Base-by-base conservation (phyloP, 1,284 basidiomycete genomes). In the Apiotrichum montevideense region DNA sequence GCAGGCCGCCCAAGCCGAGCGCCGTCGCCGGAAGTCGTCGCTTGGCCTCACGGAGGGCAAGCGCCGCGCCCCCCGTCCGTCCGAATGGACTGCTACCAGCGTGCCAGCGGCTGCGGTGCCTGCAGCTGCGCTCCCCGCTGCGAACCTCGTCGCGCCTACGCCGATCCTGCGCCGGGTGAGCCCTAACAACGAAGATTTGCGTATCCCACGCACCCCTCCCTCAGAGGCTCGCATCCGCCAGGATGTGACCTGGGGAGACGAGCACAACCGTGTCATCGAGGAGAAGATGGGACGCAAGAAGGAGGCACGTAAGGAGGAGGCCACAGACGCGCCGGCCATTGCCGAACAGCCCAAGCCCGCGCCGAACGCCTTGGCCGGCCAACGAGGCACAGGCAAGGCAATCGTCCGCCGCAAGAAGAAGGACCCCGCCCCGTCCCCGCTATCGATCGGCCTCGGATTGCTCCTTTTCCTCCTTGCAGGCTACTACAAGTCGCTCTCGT, bases 401-500 rank as follows among this genome's bases (percentile, higher is more conserved):
- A 57, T 56, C 8, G 47, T 57, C n/a, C 45, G 55, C 34, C 45
- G 45, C 14, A 54, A 52, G 37, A 35, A 48, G 51, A 44, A 48
- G 8, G 37, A 49, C 6, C 63, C 65, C 3, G 50, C 63, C 8
- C 60, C 66, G 1, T 55, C 51, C 37, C 82, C 56, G 13, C 82
- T 69, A 45, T 81, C 58, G 46, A 80, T 79, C 14, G 55, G 81
- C 13, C 68, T 77, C 51, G 63, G 77, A 33, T 76, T 79, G 14
- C 73, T 80, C 62, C 66, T 80, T 42, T 70, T 80, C 42, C 71
- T 79, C 62, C 78, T 80, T 34, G n/a, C 68, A 11, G 63, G 63
- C 6, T 69, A 77, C 52, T 80, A 72, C 68, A 76, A 76, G 44
- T 62, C 70, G 5, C 82, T 87, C 59, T 90, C 88, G 4, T 76